phyloP scores from a whole-genome alignment of 2,329 filamentous ascomycete genomes.

The Botrytis paeoniae region DNA sequence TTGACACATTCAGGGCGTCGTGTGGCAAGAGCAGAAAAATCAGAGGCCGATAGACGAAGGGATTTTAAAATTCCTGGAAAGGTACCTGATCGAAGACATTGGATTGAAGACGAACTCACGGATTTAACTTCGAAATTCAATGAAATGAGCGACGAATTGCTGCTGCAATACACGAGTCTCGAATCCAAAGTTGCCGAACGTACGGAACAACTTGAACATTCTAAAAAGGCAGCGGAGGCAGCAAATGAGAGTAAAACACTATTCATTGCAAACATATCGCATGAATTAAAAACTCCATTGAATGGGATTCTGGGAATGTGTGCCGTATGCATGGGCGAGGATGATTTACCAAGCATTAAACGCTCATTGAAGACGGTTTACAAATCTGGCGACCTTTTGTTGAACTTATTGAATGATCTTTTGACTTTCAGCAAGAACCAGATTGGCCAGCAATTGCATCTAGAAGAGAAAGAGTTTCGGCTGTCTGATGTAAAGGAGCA shows the following conservation, averaged over 20 bases:
- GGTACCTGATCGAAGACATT: conserved; percentile 71
- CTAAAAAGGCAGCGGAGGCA: conserved; percentile 89
- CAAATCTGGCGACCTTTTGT: conserved; percentile 78
- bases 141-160: conserved; percentile 43
- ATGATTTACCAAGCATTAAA: conserved; percentile 73
- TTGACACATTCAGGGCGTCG: conserved; percentile 29
- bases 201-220: conserved; percentile 80
- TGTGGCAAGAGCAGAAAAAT: conserved; percentile 38
- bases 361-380: conserved; percentile 84
- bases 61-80: conserved; percentile 81
- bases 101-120: conserved; percentile 79
- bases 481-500: conserved; percentile 82
- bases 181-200: conserved; percentile 82
- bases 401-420: conserved; percentile 85
- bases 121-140: conserved; percentile 46
- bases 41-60: conserved; percentile 41
- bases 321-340: conserved; percentile 88
- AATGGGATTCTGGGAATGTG: conserved; percentile 96
- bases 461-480: conserved; percentile 83
- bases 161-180: conserved; percentile 79
- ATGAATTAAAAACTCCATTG: conserved; percentile 57
- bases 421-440: conserved; percentile 94
- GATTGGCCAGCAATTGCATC: conserved; percentile 75
- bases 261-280: conserved; percentile 92
- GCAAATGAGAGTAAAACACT: conserved; percentile 96